Evolutionary conservation across 2,329 filamentous ascomycete species (phyloP).

Genomic region (Phialophora tarda): DNA sequence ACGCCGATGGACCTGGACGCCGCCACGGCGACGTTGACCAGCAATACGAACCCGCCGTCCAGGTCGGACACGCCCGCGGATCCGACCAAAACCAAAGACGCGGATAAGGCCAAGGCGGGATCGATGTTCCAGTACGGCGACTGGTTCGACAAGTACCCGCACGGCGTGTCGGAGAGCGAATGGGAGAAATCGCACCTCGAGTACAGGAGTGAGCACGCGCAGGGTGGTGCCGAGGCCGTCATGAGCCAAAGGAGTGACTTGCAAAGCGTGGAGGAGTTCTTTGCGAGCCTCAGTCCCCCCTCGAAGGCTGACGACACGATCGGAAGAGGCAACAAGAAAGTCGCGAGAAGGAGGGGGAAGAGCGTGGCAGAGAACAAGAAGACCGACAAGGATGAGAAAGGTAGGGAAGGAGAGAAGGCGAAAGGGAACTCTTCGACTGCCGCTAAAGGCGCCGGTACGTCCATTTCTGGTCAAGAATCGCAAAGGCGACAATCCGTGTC

Average conservation of each 20-base stretch:
- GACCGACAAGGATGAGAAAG: slow-evolving; percentile 36
- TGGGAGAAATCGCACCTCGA: slow-evolving; percentile 75
- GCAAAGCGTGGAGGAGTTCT: slow-evolving; percentile 94
- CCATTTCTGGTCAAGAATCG: slow-evolving; percentile 12
- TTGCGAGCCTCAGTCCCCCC: slow-evolving; percentile 75
- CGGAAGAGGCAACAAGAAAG: slow-evolving; percentile 52
- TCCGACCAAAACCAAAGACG: slow-evolving; percentile 11
- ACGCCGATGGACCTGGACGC: slow-evolving; percentile 33
- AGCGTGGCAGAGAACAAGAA: slow-evolving; percentile 46
- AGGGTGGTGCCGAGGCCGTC: slow-evolving; percentile 77
- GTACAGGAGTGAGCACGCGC: slow-evolving; percentile 73
- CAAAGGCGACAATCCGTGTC: slow-evolving; percentile 6
- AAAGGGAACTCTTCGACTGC: slow-evolving; percentile 15
- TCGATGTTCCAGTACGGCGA: slow-evolving; percentile 88
- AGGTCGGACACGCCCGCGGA: slow-evolving; percentile 30
- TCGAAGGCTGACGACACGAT: slow-evolving; percentile 49
- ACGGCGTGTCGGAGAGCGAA: slow-evolving; percentile 83
- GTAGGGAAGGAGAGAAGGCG: slow-evolving; percentile 18
- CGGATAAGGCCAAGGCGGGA: slow-evolving; percentile 19
- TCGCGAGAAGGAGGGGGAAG: slow-evolving; percentile 47
- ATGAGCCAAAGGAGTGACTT: slow-evolving; percentile 86
- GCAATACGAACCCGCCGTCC: slow-evolving; percentile 26
- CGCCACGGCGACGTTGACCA: slow-evolving; percentile 18
- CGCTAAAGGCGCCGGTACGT: neutral
- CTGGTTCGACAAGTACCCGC: slow-evolving; percentile 95